Base-by-base conservation (phyloP, 2,329 filamentous ascomycete species). In the Graphilbum ipis-grandicollis region DNA sequence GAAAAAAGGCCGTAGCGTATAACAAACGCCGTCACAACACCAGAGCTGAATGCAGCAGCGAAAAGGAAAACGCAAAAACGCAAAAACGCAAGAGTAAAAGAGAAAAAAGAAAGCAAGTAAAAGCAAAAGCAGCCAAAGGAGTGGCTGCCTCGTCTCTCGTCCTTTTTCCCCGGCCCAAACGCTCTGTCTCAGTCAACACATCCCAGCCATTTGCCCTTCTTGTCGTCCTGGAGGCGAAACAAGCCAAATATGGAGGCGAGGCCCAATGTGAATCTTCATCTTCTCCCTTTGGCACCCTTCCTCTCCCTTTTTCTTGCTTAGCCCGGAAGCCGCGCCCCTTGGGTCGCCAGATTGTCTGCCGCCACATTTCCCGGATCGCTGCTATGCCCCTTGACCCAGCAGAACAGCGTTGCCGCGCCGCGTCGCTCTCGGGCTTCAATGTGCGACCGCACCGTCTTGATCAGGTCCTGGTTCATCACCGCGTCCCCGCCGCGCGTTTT, bases 361-460 rank as follows among this genome's bases (percentile, higher is more conserved):
- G 74, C 79, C 32, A 73, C 64, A 49, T 96, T 96, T 2, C 88
- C 86, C 4, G 60, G 55, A 45, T 83, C 65, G 32, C 65, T 64
- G 19, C 66, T 67, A 52, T 98, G 90, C 0, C 85, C 90, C 57
- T 93, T 93, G 33, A 94, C 75, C 86, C 86, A 96, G 43, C 75
- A 67, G 49, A 93, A 90, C 37, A 69, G 59, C 0, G 82, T 92
- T 45, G 63, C 57, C 3, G 66, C 66, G 14, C 71, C 71, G 1
- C 64, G 59, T 37, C 57, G 60, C 34, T 72, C 66, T 34, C 83
- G 67, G 52, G 82, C 71, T 19, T 79, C 71, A 35, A 94, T 80
- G 48, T 72, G 70, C 7, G 65, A 61, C 30, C 85, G 59, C 33
- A 93, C 75, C 3, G 69, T 69, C 52, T 79, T 68, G 39, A 96